A percentile compares a stretch with the other conserved stretches of the same genome.
Conservation (phyloP, 1,284 basidiomycete genomes). For the Leccinum proliferum region DNA sequence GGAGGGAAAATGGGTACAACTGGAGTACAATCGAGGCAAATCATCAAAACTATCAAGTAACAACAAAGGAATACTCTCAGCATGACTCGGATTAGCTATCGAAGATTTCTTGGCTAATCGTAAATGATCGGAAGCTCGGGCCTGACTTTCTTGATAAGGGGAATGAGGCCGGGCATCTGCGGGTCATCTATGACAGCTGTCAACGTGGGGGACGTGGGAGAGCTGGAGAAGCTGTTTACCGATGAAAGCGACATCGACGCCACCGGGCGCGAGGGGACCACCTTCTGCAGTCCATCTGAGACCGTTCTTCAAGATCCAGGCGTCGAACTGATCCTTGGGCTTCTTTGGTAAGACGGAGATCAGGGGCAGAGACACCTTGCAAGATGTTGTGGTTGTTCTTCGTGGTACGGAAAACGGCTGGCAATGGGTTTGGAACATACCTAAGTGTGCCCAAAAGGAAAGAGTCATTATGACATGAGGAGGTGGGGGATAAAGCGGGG, state of each 20-base stretch:
- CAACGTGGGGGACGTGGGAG: conserved; percentile 4
- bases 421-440: conserved; percentile 85
- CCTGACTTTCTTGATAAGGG: conserved; percentile 75
- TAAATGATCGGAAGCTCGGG: conserved; percentile 83
- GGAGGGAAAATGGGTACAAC: too few relatives aligned
- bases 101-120: conserved; percentile 1
- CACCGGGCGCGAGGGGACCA: conserved; percentile 70
- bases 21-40: too few relatives aligned
- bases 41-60: too few relatives aligned
- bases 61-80: too few relatives aligned
- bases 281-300: conserved; percentile 78
- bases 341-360: conserved; percentile 70
- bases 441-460: conserved; percentile 35
- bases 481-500: conserved; percentile 5
- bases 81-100: too few relatives aligned
- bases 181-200: conserved; percentile 55
- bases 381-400: conserved; percentile 92
- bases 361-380: conserved; percentile 76
- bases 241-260: conserved; percentile 82
- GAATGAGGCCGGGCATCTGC: conserved; percentile 84
- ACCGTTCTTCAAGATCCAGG: conserved; percentile 84
- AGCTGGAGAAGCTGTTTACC: conserved; percentile 37
- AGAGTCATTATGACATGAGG: conserved; percentile 4
- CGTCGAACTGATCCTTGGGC: conserved; percentile 73
- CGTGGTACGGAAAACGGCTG: conserved; percentile 83